A percentile compares a stretch with the other conserved stretches of the same genome.
Conservation (phyloP, 176 grass and related monocot genomes). For the Aegilops bicornis region DNA sequence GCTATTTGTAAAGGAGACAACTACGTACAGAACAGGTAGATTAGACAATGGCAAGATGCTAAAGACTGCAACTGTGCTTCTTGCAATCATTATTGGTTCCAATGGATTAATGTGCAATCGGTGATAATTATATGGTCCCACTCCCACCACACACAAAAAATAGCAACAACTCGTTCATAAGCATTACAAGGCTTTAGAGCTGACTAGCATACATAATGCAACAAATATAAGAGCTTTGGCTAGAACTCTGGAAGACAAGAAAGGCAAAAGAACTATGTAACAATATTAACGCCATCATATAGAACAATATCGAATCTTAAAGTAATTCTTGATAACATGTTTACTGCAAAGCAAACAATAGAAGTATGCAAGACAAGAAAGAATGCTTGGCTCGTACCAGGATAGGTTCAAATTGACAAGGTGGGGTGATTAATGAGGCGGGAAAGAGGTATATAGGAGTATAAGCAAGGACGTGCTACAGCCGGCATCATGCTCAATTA, state of each 20-base stretch:
- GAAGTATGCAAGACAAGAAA: conserved; percentile 1
- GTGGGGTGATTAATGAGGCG: background rate
- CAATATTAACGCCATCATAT: background rate
- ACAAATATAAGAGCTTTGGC: background rate
- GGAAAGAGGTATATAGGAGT: conserved; percentile 1
- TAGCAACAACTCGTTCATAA: background rate
- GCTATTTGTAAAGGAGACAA: background rate
- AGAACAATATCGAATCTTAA: background rate
- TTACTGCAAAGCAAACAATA: background rate
- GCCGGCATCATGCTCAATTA: background rate
- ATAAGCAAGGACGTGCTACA: background rate
- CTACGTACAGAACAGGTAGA: background rate
- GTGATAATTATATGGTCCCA: background rate
- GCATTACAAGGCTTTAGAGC: background rate
- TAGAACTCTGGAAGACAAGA: background rate
- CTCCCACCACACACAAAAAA: background rate
- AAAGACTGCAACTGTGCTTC: background rate
- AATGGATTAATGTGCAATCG: background rate
- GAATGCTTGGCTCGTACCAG: background rate
- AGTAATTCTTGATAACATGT: background rate
- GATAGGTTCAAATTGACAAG: conserved; percentile 16
- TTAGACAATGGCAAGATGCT: background rate
- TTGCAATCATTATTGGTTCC: background rate
- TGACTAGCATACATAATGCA: background rate
- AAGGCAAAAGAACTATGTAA: background rate